Evolutionary conservation across 257 asterid genomes (phyloP).

Genomic region (Euphrasia confusa): DNA sequence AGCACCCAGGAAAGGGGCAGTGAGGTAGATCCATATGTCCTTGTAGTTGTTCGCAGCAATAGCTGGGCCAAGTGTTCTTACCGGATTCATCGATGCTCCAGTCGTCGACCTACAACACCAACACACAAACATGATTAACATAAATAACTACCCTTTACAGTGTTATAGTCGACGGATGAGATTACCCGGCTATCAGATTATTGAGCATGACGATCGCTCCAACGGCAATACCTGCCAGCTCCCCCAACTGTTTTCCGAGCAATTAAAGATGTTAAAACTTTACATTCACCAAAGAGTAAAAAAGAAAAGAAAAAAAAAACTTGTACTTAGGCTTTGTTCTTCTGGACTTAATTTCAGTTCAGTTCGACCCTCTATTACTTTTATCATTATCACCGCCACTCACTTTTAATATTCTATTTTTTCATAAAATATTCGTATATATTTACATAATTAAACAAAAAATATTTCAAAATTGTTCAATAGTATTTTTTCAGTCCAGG

Average conservation of each 20-base stretch:
- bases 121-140: background rate
- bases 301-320: background rate
- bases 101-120: slow-evolving; percentile 45
- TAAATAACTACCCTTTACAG: too few species aligned
- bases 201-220: slow-evolving; percentile 96
- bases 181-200: slow-evolving; percentile 76
- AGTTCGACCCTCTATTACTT: too few species aligned
- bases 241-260: slow-evolving; percentile 53
- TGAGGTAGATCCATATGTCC: slow-evolving; percentile 76
- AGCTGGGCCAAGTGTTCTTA: slow-evolving; percentile 81
- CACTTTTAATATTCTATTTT: too few species aligned
- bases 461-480: too few species aligned
- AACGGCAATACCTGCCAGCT: slow-evolving; percentile 86
- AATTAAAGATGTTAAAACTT: too few species aligned
- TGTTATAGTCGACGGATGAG: too few species aligned
- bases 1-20: slow-evolving; percentile 75
- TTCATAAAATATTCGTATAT: too few species aligned
- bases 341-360: too few species aligned
- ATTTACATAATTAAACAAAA: too few species aligned
- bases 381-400: too few species aligned
- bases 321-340: too few species aligned
- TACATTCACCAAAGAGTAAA: background rate
- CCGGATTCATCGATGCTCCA: slow-evolving; percentile 94
- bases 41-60: slow-evolving; percentile 66
- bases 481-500: too few species aligned